Evolutionary conservation across 1,284 basidiomycete genomes (phyloP).

Genomic region (Moesziomyces parantarcticus): DNA sequence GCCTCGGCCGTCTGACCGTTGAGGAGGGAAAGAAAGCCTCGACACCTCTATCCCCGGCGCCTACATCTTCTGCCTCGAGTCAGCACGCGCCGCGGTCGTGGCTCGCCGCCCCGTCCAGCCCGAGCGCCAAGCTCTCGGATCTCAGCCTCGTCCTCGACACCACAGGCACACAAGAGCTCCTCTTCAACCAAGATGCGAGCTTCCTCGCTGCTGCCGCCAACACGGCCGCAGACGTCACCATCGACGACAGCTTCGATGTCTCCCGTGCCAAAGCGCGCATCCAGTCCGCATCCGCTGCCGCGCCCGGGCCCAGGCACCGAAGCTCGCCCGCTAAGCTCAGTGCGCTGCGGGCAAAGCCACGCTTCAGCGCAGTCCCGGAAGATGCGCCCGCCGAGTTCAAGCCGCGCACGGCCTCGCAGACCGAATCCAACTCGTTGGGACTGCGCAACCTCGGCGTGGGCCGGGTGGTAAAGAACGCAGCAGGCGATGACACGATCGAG

Average conservation of each 20-base stretch:
- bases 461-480: slow-evolving; percentile 36
- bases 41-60: slow-evolving; percentile 20
- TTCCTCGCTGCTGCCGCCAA: slow-evolving; percentile 31
- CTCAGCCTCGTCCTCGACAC: slow-evolving; percentile 33
- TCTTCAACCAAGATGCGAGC: slow-evolving; percentile 33
- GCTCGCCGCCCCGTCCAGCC: slow-evolving; percentile 19
- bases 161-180: slow-evolving; percentile 24
- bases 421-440: slow-evolving; percentile 9
- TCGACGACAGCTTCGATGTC: slow-evolving; percentile 46
- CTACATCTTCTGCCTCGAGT: slow-evolving; percentile 4
- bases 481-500: slow-evolving; percentile 43
- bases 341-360: slow-evolving; percentile 16
- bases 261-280: slow-evolving; percentile 30
- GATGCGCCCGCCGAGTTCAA: slow-evolving; percentile 17
- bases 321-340: slow-evolving; percentile 31
- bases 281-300: slow-evolving; percentile 2
- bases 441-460: slow-evolving; percentile 26
- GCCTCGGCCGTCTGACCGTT: not conserved
- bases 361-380: slow-evolving; percentile 39
- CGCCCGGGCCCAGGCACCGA: slow-evolving; percentile 3
- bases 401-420: slow-evolving; percentile 6
- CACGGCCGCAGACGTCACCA: slow-evolving; percentile 40
- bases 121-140: slow-evolving; percentile 32
- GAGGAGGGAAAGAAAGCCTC: slow-evolving; percentile 11
- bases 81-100: slow-evolving; percentile 10